A percentile compares a stretch with the other conserved stretches of the same genome.
Conservation (phyloP, 2,329 filamentous ascomycete genomes). For the Lojkania enalia region DNA sequence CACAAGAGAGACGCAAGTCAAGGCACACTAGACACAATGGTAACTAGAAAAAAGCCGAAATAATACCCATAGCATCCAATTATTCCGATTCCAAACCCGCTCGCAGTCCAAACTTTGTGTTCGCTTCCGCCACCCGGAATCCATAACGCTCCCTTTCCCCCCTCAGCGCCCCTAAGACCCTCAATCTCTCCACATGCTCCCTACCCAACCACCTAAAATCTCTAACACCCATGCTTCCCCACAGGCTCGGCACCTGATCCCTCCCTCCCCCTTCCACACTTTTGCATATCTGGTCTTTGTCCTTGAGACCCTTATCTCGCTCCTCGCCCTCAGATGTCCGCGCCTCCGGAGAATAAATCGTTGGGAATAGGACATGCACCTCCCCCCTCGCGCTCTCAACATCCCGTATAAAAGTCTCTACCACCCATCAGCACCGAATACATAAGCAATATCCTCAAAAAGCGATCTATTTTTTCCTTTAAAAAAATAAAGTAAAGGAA, state of each 20-base stretch:
- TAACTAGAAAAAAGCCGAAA: constrained; percentile 38
- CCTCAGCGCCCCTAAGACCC: background rate
- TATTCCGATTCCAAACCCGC: background rate
- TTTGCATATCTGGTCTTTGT: background rate
- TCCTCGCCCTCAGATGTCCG: too few relatives aligned
- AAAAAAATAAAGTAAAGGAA: too few relatives aligned
- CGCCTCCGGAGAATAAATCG: too few relatives aligned
- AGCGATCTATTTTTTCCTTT: too few relatives aligned
- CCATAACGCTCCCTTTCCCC: background rate
- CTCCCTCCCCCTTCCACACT: background rate
- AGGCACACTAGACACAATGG: constrained; percentile 45
- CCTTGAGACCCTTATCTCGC: too few relatives aligned
- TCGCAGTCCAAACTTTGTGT: background rate
- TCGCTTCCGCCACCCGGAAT: background rate
- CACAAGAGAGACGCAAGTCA: constrained; percentile 60
- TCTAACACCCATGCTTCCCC: background rate
- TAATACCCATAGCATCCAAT: background rate
- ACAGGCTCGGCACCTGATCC: background rate
- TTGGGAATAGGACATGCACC: too few relatives aligned
- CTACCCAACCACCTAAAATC: background rate
- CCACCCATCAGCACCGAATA: too few relatives aligned
- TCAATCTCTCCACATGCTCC: background rate
- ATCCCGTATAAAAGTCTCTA: too few relatives aligned
- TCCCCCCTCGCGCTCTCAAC: too few relatives aligned
- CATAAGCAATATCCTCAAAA: too few relatives aligned